These are phyloP conservation scores for Tetrapyrgos nigripes DNA, from an alignment of 1,284 basidiomycete species.

Conservation along the genomic window DNA sequence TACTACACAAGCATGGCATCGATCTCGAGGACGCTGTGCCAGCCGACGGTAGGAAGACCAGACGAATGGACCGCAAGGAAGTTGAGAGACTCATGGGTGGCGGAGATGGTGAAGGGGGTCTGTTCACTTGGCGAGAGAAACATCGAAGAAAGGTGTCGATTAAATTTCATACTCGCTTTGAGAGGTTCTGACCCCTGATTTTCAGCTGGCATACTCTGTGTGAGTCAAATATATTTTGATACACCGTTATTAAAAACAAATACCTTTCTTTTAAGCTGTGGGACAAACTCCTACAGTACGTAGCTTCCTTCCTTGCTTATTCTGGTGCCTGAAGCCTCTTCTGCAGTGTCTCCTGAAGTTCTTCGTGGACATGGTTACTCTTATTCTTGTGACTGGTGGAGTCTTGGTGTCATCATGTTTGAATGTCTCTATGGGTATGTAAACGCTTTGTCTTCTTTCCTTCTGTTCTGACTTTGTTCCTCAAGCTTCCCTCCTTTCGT, in stretches of 20 bases:
- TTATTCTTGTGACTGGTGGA: conserved; percentile 98
- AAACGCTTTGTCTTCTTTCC: conserved; percentile 25
- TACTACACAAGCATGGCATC: conserved; percentile 93
- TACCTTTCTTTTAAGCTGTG: conserved; percentile 59
- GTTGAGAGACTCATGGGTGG: conserved; percentile 83
- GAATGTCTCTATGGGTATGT: conserved; percentile 88
- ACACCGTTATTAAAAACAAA: conserved; percentile 12
- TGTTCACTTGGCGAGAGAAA: conserved; percentile 95
- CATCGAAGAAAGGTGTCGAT: conserved; percentile 80
- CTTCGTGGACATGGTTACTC: conserved; percentile 93
- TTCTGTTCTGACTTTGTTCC: conserved; percentile 19
- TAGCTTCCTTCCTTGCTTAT: conserved; percentile 30
- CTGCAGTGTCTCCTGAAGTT: conserved; percentile 91
- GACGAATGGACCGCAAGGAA: conserved; percentile 78
- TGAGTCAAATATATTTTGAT: too few species aligned
- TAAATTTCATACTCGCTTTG: conserved; percentile 3
- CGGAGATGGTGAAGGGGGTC: conserved; percentile 74
- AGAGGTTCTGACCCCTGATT: conserved; percentile 1
- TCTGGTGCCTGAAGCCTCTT: conserved; percentile 13
- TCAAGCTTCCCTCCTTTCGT: conserved; percentile 91
- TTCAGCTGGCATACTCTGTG: conserved; percentile 93
- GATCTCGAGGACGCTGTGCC: conserved; percentile 85
- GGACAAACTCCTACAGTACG: conserved; percentile 92
- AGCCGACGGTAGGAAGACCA: conserved; percentile 70
- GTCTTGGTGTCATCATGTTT: conserved; percentile 92